phyloP scores from a whole-genome alignment of 352 stramenopile genomes.

The Phytopythium kandeliae region DNA sequence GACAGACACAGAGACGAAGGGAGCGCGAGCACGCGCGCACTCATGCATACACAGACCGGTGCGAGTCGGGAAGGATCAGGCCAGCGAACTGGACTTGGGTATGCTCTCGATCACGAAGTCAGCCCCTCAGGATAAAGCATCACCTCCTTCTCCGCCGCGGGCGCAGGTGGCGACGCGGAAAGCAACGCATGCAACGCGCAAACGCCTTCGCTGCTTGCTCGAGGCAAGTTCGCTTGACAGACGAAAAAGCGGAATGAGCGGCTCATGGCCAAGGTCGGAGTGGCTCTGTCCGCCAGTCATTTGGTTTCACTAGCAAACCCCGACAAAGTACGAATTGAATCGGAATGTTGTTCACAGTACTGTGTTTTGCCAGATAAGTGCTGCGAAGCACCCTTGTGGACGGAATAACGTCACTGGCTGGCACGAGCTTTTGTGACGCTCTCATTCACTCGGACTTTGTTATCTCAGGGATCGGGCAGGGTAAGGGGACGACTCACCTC shows the following conservation, averaged over 20 bases:
- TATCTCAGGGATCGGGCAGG: no score
- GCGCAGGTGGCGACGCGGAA: not conserved
- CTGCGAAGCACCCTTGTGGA: no score
- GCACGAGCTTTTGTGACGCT: no score
- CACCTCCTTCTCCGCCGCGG: conserved; percentile 35
- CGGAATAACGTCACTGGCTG: no score
- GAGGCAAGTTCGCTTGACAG: no score
- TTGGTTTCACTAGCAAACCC: conserved; percentile 1
- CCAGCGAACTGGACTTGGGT: conserved; percentile 79
- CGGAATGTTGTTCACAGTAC: no score
- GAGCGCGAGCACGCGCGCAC: no score
- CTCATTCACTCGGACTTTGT: no score
- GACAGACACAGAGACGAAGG: not conserved
- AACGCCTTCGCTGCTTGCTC: no score
- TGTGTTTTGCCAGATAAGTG: no score
- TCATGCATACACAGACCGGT: not conserved
- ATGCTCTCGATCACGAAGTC: conserved; percentile 76
- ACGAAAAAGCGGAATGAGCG: conserved; percentile 1
- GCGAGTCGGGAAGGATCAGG: conserved; percentile 68
- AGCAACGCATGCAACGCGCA: not conserved
- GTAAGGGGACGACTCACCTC: no score
- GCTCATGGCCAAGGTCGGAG: accelerated
- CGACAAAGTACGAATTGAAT: conserved; percentile 1
- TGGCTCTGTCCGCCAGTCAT: not conserved
- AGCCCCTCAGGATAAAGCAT: conserved; percentile 85